Base-by-base conservation (phyloP, 2,329 filamentous ascomycete genomes). In the Sphaerulina musiva region DNA sequence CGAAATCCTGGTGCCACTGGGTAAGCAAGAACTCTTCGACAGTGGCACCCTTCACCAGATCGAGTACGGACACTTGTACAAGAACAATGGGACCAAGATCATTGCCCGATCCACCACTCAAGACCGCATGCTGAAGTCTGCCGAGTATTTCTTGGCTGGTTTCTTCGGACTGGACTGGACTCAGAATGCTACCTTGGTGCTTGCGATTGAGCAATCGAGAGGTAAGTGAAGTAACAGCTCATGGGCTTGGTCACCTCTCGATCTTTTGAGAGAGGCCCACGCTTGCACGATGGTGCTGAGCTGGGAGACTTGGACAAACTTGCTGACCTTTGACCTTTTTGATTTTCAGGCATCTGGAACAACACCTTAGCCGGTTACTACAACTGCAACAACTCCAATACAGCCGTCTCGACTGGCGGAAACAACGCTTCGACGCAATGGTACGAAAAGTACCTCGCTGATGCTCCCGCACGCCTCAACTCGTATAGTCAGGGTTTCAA, bases 91-190 rank as follows among this genome's bases (percentile, higher is more conserved):
- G 53, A 84, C 78, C 69, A 89, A 87, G 71, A 82, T 90, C 56
- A 80, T 89, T 54, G 85, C 82, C 12, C 78, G 86, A 29, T 88
- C 85, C 1, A 89, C 86, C 0, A 87, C 86, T 1, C 85, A 90
- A 67, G 82, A 87, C 65, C 81, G 87, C 23, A 90, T 90, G 86
- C 74, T 86, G 20, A 84, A 89, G 67, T 85, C 80, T 39, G 86
- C 86, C 2, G 86, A 90, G 69, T 86, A 90, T 69, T 90, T 89
- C 70, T 72, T 89, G 66, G 84, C 86, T 5, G 87, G 87, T 0
- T 90, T 90, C 73, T 90, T 90, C 65, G 86, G 86, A 0, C 76
- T 89, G 0, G 80, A 85, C 45, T 90, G 86, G 86, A 78, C 82
- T 1, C 77, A 57, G n/a, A 68, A 68, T 34, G 66, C 63, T n/a